phyloP scores from a whole-genome alignment of 345 rosid species.

The Cardamine chenopodiifolia region DNA sequence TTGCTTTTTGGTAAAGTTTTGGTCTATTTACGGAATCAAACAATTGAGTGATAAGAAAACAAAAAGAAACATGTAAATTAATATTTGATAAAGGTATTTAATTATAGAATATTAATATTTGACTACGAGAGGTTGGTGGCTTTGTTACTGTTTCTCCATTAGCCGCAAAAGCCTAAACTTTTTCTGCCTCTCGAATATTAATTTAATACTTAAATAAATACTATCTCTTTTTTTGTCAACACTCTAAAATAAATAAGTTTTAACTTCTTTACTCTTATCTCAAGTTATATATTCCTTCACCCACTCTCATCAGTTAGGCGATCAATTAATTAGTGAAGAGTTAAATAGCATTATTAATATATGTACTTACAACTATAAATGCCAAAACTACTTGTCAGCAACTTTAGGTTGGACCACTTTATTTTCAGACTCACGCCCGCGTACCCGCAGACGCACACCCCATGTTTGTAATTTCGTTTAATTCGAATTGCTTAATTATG shows the following conservation, averaged over 20 bases:
- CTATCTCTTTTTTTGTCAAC: background rate
- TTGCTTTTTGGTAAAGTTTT: conserved; percentile 37
- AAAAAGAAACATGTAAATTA: too few species aligned
- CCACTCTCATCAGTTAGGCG: conserved; percentile 15
- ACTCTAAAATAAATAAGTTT: background rate
- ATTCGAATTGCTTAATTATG: background rate
- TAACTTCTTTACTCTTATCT: background rate
- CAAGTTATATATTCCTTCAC: conserved; percentile 13
- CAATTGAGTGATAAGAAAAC: background rate
- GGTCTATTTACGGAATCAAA: conserved; percentile 2
- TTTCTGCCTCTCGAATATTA: background rate
- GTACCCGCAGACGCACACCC: background rate
- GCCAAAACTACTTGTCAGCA: conserved; percentile 39
- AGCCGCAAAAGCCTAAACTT: conserved; percentile 42
- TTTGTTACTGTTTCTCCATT: conserved; percentile 38
- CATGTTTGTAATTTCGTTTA: background rate
- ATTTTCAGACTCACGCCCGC: background rate
- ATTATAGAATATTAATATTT: too few species aligned
- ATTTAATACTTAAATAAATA: background rate
- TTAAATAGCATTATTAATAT: conserved; percentile 26
- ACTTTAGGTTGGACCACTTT: conserved; percentile 28
- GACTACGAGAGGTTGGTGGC: conserved; percentile 15
- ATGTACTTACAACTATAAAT: conserved; percentile 21
- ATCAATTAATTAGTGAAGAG: background rate
- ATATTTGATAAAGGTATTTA: too few species aligned